These are phyloP conservation scores for Picea glauca DNA, from an alignment of 75 land plant genomes.

Conservation along the genomic window DNA sequence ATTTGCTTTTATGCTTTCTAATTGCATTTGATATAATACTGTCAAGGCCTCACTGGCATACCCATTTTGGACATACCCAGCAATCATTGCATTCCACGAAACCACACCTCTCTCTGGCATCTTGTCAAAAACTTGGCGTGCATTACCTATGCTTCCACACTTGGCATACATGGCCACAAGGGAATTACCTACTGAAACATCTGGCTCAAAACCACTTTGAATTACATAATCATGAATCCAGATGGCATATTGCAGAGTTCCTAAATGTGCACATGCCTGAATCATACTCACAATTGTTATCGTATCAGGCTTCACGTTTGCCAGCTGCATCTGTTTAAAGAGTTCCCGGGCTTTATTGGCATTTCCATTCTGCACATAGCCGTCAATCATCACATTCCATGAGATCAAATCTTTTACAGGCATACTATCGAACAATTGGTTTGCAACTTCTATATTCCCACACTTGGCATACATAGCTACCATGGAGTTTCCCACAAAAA, in stretches of 20 bases:
- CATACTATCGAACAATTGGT: not conserved
- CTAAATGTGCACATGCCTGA: conserved; percentile 12
- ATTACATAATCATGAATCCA: conserved; percentile 15
- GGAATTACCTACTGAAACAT: conserved; percentile 26
- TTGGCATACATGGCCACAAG: conserved; percentile 42
- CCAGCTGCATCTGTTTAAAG: conserved; percentile 18
- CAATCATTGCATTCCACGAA: conserved; percentile 47
- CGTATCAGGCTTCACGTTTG: conserved; percentile 14
- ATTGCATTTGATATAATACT: conserved; percentile 5
- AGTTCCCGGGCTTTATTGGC: conserved; percentile 14
- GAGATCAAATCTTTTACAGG: not conserved
- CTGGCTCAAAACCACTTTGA: conserved; percentile 22
- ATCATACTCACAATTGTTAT: conserved; percentile 16
- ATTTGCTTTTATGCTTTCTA: not conserved
- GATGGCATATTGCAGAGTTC: too few species aligned
- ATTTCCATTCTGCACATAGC: conserved; percentile 13
- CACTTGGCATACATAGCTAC: conserved; percentile 5
- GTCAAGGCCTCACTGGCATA: conserved; percentile 11
- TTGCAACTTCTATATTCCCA: conserved; percentile 8
- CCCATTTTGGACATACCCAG: conserved; percentile 21
- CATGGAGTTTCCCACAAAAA: conserved; percentile 2
- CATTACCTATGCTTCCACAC: conserved; percentile 13
- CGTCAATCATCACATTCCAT: conserved; percentile 12
- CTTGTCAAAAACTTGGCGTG: conserved; percentile 16
- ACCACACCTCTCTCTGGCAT: conserved; percentile 23